These are phyloP conservation scores for Amanita rubescens DNA, from an alignment of 768 basidiomycete genomes.

Conservation along the genomic window DNA sequence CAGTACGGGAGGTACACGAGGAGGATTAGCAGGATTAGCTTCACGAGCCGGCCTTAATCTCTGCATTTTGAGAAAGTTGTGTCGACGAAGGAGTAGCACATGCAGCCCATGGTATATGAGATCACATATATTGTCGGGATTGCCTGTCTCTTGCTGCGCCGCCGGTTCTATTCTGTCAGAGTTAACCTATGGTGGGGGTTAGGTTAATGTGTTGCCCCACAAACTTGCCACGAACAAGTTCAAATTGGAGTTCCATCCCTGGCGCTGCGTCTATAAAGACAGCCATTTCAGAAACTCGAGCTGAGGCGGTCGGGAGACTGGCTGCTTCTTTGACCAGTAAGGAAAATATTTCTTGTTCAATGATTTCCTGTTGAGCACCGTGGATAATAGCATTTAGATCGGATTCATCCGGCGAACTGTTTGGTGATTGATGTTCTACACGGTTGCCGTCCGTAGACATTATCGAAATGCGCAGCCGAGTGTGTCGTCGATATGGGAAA, in stretches of 20 bases:
- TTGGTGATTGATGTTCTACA: constrained; percentile 26
- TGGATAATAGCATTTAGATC: constrained; percentile 46
- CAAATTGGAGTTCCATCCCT: constrained; percentile 59
- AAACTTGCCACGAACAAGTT: constrained; percentile 46
- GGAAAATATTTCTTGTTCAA: constrained; percentile 78
- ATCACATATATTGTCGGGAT: constrained; percentile 41
- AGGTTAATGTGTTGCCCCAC: neutral
- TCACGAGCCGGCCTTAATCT: constrained; percentile 24
- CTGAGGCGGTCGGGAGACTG: constrained; percentile 65
- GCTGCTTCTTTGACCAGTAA: constrained; percentile 72
- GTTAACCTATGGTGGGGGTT: constrained; percentile 26
- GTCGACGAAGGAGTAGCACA: constrained; percentile 56
- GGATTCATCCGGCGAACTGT: constrained; percentile 24
- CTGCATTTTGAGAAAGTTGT: constrained; percentile 39
- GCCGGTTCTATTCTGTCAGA: constrained; percentile 13
- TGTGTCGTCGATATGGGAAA: constrained; percentile 59
- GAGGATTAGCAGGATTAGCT: constrained; percentile 10
- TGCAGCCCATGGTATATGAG: constrained; percentile 60
- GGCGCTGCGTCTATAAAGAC: constrained; percentile 75
- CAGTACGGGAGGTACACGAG: constrained; percentile 42
- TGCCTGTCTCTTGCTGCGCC: constrained; percentile 11
- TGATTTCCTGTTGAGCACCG: constrained; percentile 59
- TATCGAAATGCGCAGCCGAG: constrained; percentile 57
- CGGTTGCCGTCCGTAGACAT: constrained; percentile 27
- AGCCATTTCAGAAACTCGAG: constrained; percentile 70